phyloP scores from a whole-genome alignment of 2,329 filamentous ascomycete genomes.

The Trichoderma atroviride region DNA sequence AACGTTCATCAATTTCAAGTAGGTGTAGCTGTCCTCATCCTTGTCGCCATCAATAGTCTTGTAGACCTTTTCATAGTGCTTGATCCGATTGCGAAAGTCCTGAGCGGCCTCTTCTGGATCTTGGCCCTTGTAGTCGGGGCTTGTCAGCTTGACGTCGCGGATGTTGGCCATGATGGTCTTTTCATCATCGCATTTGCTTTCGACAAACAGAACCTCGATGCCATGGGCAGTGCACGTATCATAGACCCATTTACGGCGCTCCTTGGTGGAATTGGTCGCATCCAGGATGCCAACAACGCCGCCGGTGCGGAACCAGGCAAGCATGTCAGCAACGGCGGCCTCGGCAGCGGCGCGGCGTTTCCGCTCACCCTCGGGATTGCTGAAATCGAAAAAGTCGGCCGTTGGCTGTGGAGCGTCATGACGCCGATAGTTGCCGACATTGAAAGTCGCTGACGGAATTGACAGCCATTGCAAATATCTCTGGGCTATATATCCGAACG shows the following conservation, averaged over 20 bases:
- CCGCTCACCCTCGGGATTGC: constrained; percentile 87
- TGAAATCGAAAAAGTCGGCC: constrained; percentile 92
- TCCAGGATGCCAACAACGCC: constrained; percentile 93
- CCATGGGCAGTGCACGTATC: constrained; percentile 74
- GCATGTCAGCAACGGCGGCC: constrained; percentile 90
- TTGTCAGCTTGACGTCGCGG: constrained; percentile 93
- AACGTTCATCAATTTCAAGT: constrained; percentile 96
- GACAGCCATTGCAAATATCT: constrained; percentile 97
- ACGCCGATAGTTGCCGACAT: constrained; percentile 94
- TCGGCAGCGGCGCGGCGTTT: constrained; percentile 86
- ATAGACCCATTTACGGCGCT: constrained; percentile 86
- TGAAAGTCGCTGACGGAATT: constrained; percentile 92
- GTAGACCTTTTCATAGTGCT: constrained; percentile 97
- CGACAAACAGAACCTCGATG: constrained; percentile 91
- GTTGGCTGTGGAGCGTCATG: constrained; percentile 85
- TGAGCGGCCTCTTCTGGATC: constrained; percentile 88
- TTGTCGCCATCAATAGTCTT: constrained; percentile 81
- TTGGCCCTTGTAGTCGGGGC: constrained; percentile 90
- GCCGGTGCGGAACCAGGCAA: constrained; percentile 81
- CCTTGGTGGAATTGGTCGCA: constrained; percentile 94
- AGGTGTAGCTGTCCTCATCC: constrained; percentile 85
- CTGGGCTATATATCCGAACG: constrained; percentile 61
- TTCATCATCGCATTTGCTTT: constrained; percentile 96
- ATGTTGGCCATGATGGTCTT: constrained; percentile 98
- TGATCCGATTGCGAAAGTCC: constrained; percentile 92